Conservation (phyloP, 176 grass and related monocot species). For the Lolium perenne region DNA sequence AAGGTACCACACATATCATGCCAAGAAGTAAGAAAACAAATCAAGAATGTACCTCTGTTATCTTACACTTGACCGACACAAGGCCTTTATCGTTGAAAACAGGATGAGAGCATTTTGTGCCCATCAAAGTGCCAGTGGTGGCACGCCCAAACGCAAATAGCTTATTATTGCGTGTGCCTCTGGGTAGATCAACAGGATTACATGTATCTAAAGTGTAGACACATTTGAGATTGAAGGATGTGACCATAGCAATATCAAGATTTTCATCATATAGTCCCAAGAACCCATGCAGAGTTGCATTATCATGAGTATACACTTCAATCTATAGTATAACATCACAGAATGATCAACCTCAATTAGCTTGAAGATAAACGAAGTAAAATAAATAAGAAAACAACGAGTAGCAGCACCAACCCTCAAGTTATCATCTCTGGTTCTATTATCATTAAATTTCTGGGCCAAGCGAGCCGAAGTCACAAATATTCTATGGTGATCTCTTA, state of each 20-base stretch:
- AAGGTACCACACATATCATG: background rate
- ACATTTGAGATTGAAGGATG: background rate
- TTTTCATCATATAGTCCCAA: background rate
- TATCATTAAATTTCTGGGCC: background rate
- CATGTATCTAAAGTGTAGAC: background rate
- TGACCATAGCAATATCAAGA: background rate
- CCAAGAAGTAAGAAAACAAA: background rate
- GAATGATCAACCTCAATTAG: background rate
- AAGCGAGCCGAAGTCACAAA: background rate
- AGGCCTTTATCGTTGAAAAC: background rate
- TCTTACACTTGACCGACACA: background rate
- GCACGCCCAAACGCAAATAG: background rate
- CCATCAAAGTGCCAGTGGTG: background rate
- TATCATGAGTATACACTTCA: background rate
- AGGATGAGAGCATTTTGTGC: background rate
- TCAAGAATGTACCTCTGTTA: background rate
- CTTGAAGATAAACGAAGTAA: background rate
- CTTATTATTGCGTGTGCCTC: too few species aligned
- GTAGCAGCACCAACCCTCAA: background rate
- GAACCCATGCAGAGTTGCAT: background rate
- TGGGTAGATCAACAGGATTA: too few species aligned
- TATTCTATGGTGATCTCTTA: background rate
- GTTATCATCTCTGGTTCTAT: background rate
- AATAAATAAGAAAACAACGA: background rate
- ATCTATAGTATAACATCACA: background rate